phyloP scores from a whole-genome alignment of 192 early-diverging fungal species.

The Thoreauomyces humboldtii region DNA sequence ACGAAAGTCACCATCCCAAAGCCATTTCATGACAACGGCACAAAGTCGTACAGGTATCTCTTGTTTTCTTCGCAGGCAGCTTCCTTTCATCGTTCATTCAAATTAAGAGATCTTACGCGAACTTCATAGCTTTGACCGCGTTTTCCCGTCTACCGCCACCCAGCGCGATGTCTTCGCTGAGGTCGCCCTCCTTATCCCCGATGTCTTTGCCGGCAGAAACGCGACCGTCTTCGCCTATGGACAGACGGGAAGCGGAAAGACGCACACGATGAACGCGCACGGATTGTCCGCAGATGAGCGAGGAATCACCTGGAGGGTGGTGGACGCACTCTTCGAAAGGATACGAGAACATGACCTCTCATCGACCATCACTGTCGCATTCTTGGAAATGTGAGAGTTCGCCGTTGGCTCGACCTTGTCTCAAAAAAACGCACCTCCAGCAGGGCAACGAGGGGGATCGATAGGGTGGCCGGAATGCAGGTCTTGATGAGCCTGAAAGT shows the following conservation, averaged over 20 bases:
- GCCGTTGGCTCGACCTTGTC: no score
- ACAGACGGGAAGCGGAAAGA: constrained; percentile 94
- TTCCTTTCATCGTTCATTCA: no score
- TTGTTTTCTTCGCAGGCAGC: no score
- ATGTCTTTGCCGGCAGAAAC: constrained; percentile 86
- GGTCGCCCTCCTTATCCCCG: constrained; percentile 58
- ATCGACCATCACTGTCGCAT: no score
- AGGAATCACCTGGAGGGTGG: constrained; percentile 31
- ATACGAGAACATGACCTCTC: no score
- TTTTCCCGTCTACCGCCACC: constrained; percentile 53
- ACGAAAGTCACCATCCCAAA: constrained; percentile 6
- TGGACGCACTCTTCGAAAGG: constrained; percentile 28
- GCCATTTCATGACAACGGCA: constrained; percentile 14
- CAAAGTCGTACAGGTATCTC: constrained; percentile 19
- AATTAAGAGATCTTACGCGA: no score
- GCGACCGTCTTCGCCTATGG: constrained; percentile 91
- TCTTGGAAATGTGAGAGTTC: no score
- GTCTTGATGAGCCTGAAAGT: no score
- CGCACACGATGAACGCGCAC: constrained; percentile 89
- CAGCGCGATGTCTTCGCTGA: constrained; percentile 62
- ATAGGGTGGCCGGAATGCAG: no score
- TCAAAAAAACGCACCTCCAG: no score
- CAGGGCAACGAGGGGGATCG: no score
- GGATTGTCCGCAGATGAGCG: no score
- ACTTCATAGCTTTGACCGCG: constrained; percentile 66